phyloP scores from a whole-genome alignment of 257 asterid species.

The Solanum pennellii region DNA sequence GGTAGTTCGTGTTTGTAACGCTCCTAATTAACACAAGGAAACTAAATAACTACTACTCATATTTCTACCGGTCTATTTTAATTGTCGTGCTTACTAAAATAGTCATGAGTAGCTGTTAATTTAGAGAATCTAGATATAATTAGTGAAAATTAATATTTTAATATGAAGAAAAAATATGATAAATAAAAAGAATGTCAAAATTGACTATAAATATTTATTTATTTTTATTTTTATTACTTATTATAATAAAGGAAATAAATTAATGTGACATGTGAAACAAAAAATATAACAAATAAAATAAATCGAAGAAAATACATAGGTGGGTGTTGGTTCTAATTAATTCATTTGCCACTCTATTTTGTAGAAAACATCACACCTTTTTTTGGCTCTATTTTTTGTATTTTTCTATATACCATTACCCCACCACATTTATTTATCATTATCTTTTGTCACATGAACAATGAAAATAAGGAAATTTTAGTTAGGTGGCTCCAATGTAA shows the following conservation, averaged over 20 bases:
- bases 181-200: not conserved
- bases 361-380: not conserved
- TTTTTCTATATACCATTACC: not conserved
- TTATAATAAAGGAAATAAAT: not conserved
- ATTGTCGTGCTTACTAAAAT: not conserved
- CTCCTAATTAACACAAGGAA: not conserved
- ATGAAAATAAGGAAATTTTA: not conserved
- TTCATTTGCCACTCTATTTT: not conserved
- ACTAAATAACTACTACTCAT: not conserved
- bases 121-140: not conserved
- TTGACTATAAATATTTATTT: not conserved
- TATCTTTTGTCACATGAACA: not conserved
- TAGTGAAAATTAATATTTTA: not conserved
- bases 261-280: no score
- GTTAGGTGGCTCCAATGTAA: not conserved
- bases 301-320: not conserved
- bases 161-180: not conserved
- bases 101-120: not conserved
- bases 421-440: not conserved
- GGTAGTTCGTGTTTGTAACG: not conserved
- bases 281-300: not conserved
- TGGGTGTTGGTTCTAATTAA: not conserved
- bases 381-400: not conserved
- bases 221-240: not conserved
- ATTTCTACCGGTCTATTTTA: not conserved